Base-by-base conservation (phyloP, 169 alveolate genomes). In the Cryptosporidium sp. region DNA sequence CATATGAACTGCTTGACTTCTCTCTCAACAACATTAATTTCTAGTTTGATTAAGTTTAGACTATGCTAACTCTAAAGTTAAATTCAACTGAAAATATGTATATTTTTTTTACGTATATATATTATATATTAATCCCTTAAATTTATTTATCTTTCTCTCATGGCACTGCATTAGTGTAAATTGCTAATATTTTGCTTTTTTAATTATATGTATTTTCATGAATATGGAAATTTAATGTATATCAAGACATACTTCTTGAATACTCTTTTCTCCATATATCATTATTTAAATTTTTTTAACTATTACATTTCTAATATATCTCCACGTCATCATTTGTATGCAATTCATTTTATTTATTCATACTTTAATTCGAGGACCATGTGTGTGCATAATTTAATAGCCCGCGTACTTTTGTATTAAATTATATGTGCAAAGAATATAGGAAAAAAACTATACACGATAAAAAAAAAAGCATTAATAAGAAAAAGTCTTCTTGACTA, bases 321-420 rank as follows among this genome's bases (percentile, higher is more conserved):
- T 12, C 67, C 67, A 56, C 29, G 67, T 56, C 29, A 56, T 26
- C 26, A 21, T 56, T 26, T 56, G 67, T 37, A n/a, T 56, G 67
- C 67, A 48, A 48, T 48, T 45, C 0, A 14, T 16, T 14, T 48
- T 3, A 48, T 48, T 48, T 48, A 14, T 14, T 48, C 10, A 48
- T 48, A 48, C 21, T 56, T 56, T 16, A 21, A 56, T 56, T 26
- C 67, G 67, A 56, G 67, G 67, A 56, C 67, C 35, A 56, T n/a
- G 37, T 56, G 67, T 56, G 26, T 56, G 67, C 67, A 56, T 26
- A 8, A 23, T 21, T 26, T 37, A 56, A 56, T 48, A 56, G 67
- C 67, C 67, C 67, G 67, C 67, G 37, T 37, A 56, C 6, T 23
- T n/a, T 16, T 12, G 23, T 42, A 8, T 56, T 10, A 23, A 23